These are phyloP conservation scores for Tolypocladium endophyticum DNA, from an alignment of 2,329 filamentous ascomycete species.

Conservation along the genomic window DNA sequence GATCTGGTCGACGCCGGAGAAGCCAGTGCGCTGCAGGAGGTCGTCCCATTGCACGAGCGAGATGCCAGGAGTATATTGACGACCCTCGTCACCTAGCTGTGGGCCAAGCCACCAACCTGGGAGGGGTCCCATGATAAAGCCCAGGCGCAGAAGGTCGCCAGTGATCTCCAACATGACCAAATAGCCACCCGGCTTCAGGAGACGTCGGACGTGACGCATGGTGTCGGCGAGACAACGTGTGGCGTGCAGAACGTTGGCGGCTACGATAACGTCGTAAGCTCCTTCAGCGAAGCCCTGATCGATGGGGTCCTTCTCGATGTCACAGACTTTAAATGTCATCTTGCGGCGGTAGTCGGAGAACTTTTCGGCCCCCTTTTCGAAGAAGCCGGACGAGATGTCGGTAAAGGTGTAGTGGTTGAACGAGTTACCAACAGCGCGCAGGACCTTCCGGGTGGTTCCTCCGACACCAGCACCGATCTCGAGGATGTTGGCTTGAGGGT, in stretches of 20 bases:
- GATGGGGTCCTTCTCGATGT: neutral
- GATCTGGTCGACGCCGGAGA: constrained; percentile 3
- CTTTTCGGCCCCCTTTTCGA: neutral
- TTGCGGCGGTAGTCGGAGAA: neutral
- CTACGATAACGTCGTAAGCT: neutral
- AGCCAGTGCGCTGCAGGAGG: constrained; percentile 2
- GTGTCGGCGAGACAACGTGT: neutral
- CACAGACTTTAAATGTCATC: neutral
- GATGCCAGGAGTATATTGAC: neutral
- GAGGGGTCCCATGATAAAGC: constrained; percentile 1
- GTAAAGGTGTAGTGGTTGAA: neutral
- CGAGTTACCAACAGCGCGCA: neutral
- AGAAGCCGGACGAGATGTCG: neutral
- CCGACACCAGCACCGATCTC: neutral
- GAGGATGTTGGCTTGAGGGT: neutral
- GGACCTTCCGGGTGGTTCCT: neutral
- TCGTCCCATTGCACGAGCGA: neutral
- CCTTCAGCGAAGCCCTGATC: neutral
- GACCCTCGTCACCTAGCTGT: neutral
- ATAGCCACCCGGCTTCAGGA: constrained; percentile 6
- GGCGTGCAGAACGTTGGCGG: neutral
- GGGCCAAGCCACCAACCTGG: neutral
- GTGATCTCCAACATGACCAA: constrained; percentile 5
- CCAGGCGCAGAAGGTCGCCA: neutral
- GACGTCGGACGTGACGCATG: neutral